These are phyloP conservation scores for Ceratobasidium sp. DNA, from an alignment of 1,284 basidiomycete genomes.

Conservation along the genomic window DNA sequence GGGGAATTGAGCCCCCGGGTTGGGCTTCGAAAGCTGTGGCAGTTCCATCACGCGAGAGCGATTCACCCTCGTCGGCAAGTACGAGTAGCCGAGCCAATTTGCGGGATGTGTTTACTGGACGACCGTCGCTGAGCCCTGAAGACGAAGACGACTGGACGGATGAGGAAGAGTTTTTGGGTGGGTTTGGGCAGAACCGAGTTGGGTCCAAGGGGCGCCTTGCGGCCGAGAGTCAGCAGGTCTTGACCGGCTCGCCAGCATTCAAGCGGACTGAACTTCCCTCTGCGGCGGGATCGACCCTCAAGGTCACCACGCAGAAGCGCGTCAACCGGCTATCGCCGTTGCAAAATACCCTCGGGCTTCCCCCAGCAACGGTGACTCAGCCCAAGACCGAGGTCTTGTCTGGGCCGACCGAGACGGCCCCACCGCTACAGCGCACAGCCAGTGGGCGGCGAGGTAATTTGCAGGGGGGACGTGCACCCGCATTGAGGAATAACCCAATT, in stretches of 20 bases:
- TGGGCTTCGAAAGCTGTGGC: conserved; percentile 73
- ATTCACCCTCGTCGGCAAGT: conserved; percentile 59
- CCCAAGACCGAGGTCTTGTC: conserved; percentile 7
- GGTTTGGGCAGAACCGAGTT: conserved; percentile 71
- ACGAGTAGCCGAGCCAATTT: conserved; percentile 59
- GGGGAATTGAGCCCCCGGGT: conserved; percentile 82
- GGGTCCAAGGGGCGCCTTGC: conserved; percentile 42
- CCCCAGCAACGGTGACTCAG: conserved; percentile 18
- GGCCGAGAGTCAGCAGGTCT: neutral
- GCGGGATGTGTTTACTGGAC: conserved; percentile 76
- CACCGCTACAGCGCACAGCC: conserved; percentile 13
- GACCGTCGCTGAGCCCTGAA: conserved; percentile 63
- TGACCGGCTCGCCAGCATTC: conserved; percentile 27
- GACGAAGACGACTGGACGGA: conserved; percentile 75
- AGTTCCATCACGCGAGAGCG: conserved; percentile 74
- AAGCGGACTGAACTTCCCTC: conserved; percentile 43
- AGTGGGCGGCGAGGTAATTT: conserved; percentile 61
- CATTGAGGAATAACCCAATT: conserved; percentile 65
- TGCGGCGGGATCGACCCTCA: conserved; percentile 46
- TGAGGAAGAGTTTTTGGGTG: conserved; percentile 73
- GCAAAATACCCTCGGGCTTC: conserved; percentile 21
- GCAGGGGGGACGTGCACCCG: conserved; percentile 65
- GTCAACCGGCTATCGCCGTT: conserved; percentile 36
- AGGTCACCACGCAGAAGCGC: conserved; percentile 42
- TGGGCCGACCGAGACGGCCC: neutral